phyloP scores from a whole-genome alignment of 495 filamentous ascomycete genomes.

The Beverwykella pulmonaria region DNA sequence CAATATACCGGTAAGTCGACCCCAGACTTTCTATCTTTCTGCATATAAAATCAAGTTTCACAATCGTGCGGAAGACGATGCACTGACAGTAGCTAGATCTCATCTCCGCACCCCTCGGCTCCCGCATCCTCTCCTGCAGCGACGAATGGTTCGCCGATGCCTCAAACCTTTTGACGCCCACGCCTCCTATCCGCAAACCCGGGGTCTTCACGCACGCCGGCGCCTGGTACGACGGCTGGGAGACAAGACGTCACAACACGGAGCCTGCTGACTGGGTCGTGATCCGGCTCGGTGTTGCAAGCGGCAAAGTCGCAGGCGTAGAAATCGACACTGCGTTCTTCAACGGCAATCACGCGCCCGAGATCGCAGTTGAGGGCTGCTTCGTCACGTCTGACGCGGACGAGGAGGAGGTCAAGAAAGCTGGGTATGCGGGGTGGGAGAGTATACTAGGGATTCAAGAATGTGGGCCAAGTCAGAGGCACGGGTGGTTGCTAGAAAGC shows the following conservation, averaged over 20 bases:
- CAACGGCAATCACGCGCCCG: constrained; percentile 82
- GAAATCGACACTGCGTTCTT: constrained; percentile 90
- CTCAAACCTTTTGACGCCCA: constrained; percentile 74
- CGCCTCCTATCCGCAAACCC: constrained; percentile 71
- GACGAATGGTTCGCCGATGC: constrained; percentile 92
- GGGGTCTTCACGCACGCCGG: constrained; percentile 84
- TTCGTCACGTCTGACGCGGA: constrained; percentile 51
- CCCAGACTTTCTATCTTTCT: neutral
- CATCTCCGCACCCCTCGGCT: constrained; percentile 72
- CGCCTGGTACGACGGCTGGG: constrained; percentile 96
- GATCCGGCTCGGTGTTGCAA: constrained; percentile 76
- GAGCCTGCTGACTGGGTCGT: constrained; percentile 82
- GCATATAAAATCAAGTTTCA: too few relatives aligned
- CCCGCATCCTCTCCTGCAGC: constrained; percentile 72
- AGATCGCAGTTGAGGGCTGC: constrained; percentile 78
- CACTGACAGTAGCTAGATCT: constrained; percentile 60
- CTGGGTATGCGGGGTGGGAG: constrained; percentile 67
- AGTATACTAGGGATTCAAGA: constrained; percentile 68
- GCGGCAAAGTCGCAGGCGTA: constrained; percentile 73
- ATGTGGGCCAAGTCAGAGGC: constrained; percentile 75
- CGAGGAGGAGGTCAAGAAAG: constrained; percentile 54
- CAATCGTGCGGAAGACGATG: too few relatives aligned
- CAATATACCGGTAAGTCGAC: constrained; percentile 62
- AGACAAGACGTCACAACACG: constrained; percentile 84
- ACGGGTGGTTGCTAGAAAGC: constrained; percentile 72